These are phyloP conservation scores for Xylaria sp. DNA, from an alignment of 2,329 filamentous ascomycete genomes.

Conservation along the genomic window DNA sequence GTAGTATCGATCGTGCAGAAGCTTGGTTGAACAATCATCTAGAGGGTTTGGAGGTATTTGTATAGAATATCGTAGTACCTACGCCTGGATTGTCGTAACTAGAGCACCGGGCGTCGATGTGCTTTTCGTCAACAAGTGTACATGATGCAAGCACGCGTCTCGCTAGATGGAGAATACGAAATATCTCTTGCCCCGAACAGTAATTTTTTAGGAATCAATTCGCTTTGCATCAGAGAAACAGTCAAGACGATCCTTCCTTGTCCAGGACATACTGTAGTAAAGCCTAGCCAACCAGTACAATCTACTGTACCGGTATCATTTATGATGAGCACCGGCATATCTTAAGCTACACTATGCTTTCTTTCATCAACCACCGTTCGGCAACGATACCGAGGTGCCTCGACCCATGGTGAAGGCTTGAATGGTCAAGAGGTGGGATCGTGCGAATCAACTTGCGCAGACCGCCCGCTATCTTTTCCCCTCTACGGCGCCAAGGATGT, in stretches of 20 bases:
- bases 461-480: background rate
- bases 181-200: conserved; percentile 2
- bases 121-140: background rate
- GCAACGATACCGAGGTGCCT: conserved; percentile 22
- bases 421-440: conserved; percentile 25
- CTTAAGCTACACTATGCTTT: background rate
- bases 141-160: conserved; percentile 4
- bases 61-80: conserved; percentile 13
- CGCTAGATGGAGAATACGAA: conserved; percentile 8
- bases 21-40: conserved; percentile 4
- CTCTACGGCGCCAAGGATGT: conserved; percentile 27
- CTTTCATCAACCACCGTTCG: conserved; percentile 19
- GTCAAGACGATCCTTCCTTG: background rate
- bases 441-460: conserved; percentile 22
- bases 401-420: conserved; percentile 17
- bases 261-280: conserved; percentile 1
- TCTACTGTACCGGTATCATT: conserved; percentile 1
- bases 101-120: background rate
- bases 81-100: conserved; percentile 8
- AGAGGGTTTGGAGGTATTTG: conserved; percentile 1
- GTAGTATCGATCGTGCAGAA: conserved; percentile 24
- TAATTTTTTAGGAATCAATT: background rate
- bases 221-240: background rate
- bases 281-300: conserved; percentile 5
- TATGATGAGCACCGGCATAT: conserved; percentile 13